Percentiles rank a stretch among this genome's conserved stretches.
These are phyloP conservation scores for Arachis stenosperma DNA, from an alignment of 306 rosid genomes.

Conservation along the genomic window DNA sequence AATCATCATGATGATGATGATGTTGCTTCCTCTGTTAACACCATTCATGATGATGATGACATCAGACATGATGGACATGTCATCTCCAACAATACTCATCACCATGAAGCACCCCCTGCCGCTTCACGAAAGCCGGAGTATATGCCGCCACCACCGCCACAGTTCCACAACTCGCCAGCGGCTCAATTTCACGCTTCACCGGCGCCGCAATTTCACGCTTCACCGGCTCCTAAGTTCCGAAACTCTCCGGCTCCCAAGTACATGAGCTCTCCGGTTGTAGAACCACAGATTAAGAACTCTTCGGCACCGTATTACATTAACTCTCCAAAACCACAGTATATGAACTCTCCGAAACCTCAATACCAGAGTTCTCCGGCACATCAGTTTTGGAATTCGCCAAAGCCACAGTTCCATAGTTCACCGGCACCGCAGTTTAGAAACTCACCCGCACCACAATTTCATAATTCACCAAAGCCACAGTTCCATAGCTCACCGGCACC, in stretches of 20 bases:
- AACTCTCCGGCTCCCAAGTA: constrained; percentile 2
- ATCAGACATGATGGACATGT: background rate
- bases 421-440: constrained; percentile 6
- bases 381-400: background rate
- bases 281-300: background rate
- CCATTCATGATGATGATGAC: background rate
- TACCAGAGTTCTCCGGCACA: background rate
- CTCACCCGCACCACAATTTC: constrained; percentile 28
- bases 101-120: constrained; percentile 5
- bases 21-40: background rate
- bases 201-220: no score
- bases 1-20: background rate
- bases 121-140: constrained; percentile 12
- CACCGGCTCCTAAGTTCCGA: background rate
- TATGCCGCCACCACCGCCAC: background rate
- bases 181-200: background rate
- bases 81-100: background rate
- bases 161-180: constrained; percentile 1
- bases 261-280: constrained; percentile 1
- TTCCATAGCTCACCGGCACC: constrained; percentile 25
- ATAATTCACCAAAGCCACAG: constrained; percentile 25
- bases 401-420: constrained; percentile 1
- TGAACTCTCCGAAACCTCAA: background rate
- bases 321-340: background rate
- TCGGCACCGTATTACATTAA: background rate